Evolutionary conservation across 75 land plant genomes (phyloP).

Genomic region (Isoetes taiwanensis): DNA sequence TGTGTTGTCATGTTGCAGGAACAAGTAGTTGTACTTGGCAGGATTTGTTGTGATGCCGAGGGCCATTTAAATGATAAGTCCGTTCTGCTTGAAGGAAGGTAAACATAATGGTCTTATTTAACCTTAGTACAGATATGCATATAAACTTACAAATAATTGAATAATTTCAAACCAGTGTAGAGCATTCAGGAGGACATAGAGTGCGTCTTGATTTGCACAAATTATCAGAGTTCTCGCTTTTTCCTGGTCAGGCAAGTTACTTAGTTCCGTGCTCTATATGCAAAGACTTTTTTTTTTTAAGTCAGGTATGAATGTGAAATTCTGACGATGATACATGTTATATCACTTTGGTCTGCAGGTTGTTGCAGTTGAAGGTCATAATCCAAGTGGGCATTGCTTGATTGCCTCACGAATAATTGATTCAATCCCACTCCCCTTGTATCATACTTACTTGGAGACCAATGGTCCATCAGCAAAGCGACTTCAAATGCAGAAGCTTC

Average conservation of each 20-base stretch:
- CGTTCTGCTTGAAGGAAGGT: conserved; percentile 85
- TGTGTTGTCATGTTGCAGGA: conserved; percentile 39
- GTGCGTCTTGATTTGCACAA: conserved; percentile 83
- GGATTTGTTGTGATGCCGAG: conserved; percentile 88
- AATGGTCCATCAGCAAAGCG: conserved; percentile 46
- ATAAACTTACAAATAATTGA: no score
- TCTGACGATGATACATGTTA: not conserved
- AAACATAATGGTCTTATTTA: conserved; percentile 1
- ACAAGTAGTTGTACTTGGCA: conserved; percentile 62
- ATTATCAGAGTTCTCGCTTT: conserved; percentile 56
- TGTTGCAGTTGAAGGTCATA: conserved; percentile 74
- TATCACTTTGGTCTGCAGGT: conserved; percentile 28
- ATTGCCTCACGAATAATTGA: conserved; percentile 59
- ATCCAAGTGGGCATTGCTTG: conserved; percentile 92
- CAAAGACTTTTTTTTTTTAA: no score
- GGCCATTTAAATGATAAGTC: conserved; percentile 91
- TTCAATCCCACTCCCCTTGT: conserved; percentile 13
- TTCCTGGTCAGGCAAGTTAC: conserved; percentile 64
- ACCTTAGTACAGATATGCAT: not conserved
- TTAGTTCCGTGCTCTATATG: not conserved
- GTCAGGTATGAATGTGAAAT: not conserved
- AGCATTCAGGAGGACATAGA: conserved; percentile 80
- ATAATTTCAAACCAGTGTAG: conserved; percentile 33
- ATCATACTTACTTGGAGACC: conserved; percentile 3
- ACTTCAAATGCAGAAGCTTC: no score